phyloP scores from a whole-genome alignment of 352 stramenopile species.

The Phytophthora crassamura region DNA sequence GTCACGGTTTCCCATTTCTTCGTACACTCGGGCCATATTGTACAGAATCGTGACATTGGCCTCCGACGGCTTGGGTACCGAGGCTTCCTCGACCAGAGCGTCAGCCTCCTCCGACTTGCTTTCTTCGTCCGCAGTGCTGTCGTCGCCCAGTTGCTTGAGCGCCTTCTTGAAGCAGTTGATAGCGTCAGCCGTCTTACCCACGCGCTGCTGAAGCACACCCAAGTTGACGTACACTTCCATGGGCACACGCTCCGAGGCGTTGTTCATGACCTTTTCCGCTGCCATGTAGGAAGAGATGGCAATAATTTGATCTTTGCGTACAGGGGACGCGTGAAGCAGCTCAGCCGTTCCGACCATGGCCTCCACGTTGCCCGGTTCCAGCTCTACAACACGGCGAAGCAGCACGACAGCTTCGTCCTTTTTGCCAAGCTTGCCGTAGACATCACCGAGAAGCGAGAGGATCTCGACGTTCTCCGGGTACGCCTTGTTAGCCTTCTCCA shows the following conservation, averaged over 20 bases:
- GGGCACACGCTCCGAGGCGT: slow-evolving; percentile 77
- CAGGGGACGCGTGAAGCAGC: slow-evolving; percentile 74
- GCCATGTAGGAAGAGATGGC: slow-evolving; percentile 91
- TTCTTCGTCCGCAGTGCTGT: slow-evolving; percentile 42
- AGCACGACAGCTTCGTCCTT: slow-evolving; percentile 82
- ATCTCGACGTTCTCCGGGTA: slow-evolving; percentile 91
- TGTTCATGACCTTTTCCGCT: slow-evolving; percentile 88
- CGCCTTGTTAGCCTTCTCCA: slow-evolving; percentile 91
- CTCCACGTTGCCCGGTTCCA: slow-evolving; percentile 88
- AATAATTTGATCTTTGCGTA: slow-evolving; percentile 90
- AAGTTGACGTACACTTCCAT: slow-evolving; percentile 90
- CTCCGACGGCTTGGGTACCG: slow-evolving; percentile 59
- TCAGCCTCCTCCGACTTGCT: slow-evolving; percentile 46
- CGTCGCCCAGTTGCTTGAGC: slow-evolving; percentile 62
- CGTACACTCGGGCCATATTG: slow-evolving; percentile 96
- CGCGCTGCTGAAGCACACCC: slow-evolving; percentile 82
- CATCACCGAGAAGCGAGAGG: slow-evolving; percentile 78
- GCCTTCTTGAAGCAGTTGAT: slow-evolving; percentile 92
- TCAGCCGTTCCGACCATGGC: slow-evolving; percentile 85
- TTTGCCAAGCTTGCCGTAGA: slow-evolving; percentile 85
- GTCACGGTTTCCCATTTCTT: slow-evolving; percentile 92
- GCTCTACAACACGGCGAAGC: slow-evolving; percentile 83
- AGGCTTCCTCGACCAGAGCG: slow-evolving; percentile 41
- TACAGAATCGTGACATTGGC: slow-evolving; percentile 95
- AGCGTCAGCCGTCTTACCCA: slow-evolving; percentile 90